Conservation (phyloP, 1,139 yeast species). For the Yamadazyma songkhlaensis region DNA sequence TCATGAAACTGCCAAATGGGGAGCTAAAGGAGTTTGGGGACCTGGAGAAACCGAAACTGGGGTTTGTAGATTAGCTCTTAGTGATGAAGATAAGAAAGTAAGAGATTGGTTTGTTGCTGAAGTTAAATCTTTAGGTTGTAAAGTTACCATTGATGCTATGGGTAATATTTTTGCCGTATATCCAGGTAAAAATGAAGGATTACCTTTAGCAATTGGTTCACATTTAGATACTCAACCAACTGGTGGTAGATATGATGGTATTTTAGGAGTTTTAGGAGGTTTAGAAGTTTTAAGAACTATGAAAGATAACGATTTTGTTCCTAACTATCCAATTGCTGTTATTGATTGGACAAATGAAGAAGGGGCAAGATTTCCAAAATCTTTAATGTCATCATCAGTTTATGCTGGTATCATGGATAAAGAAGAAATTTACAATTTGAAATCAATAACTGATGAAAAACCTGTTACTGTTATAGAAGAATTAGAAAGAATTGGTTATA, state of each 20-base stretch:
- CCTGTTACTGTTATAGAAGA: conserved; percentile 56
- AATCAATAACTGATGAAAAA: conserved; percentile 51
- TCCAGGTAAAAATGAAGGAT: conserved; percentile 51
- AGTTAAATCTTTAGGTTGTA: conserved; percentile 53
- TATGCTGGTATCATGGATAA: conserved; percentile 55
- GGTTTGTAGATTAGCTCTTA: conserved; percentile 58
- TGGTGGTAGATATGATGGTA: conserved; percentile 75
- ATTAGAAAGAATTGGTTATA: conserved; percentile 58
- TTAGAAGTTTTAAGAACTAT: conserved; percentile 64
- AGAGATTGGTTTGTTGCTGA: conserved; percentile 66
- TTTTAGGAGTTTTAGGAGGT: conserved; percentile 65
- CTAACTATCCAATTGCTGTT: conserved; percentile 63
- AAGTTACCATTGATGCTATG: conserved; percentile 54
- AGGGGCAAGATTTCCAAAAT: conserved; percentile 71
- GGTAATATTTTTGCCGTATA: conserved; percentile 67
- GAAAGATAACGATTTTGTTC: conserved; percentile 53
- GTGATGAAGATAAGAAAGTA: conserved; percentile 62
- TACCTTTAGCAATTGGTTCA: conserved; percentile 70
- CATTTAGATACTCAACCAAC: conserved; percentile 80
- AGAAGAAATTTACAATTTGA: conserved; percentile 48
- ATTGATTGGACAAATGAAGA: conserved; percentile 77
- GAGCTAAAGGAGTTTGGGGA: conserved; percentile 66
- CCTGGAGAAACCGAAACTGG: conserved; percentile 55
- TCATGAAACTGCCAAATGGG: conserved; percentile 60
- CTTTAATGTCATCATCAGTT: conserved; percentile 63